phyloP scores from a whole-genome alignment of 2,329 filamentous ascomycete genomes.

The Coniochaeta sp. region DNA sequence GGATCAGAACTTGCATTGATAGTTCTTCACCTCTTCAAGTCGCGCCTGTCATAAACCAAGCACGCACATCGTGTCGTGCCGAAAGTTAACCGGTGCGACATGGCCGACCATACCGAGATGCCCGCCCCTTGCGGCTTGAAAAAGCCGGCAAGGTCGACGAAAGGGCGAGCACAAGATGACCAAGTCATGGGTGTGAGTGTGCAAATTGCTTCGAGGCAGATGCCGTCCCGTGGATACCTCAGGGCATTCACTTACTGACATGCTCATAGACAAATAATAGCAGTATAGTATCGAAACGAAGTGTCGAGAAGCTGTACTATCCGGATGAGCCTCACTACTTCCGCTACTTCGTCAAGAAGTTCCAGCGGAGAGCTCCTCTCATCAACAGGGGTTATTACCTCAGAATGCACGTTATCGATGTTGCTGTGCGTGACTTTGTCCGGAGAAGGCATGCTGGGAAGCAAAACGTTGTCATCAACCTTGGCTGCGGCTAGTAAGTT shows the following conservation, averaged over 20 bases:
- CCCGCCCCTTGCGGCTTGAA: neutral
- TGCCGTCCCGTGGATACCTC: neutral
- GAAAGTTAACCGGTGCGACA: neutral
- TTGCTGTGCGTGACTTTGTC: conserved; percentile 69
- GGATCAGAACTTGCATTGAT: neutral
- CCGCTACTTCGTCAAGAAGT: conserved; percentile 66
- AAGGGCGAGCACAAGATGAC: conserved; percentile 1
- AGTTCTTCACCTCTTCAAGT: neutral
- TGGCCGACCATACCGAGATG: neutral
- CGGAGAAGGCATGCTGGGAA: conserved; percentile 35
- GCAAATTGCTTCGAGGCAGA: neutral
- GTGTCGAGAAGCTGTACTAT: conserved; percentile 84
- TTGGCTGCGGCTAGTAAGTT: conserved; percentile 84
- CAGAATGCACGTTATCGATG: conserved; percentile 74
- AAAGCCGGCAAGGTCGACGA: neutral
- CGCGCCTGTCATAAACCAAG: neutral
- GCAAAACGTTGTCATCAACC: conserved; percentile 71
- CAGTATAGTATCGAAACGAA: conserved; percentile 86
- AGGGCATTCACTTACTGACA: neutral
- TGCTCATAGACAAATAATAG: conserved; percentile 69
- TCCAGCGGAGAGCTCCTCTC: conserved; percentile 2
- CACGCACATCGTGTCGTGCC: neutral
- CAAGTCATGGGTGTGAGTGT: conserved; percentile 3
- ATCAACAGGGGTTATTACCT: conserved; percentile 31
- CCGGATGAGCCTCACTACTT: conserved; percentile 74